A percentile compares a stretch with the other conserved stretches of the same genome.
Conservation (phyloP, 805 yeast species). For the Zygotorulaspora chibaensis region DNA sequence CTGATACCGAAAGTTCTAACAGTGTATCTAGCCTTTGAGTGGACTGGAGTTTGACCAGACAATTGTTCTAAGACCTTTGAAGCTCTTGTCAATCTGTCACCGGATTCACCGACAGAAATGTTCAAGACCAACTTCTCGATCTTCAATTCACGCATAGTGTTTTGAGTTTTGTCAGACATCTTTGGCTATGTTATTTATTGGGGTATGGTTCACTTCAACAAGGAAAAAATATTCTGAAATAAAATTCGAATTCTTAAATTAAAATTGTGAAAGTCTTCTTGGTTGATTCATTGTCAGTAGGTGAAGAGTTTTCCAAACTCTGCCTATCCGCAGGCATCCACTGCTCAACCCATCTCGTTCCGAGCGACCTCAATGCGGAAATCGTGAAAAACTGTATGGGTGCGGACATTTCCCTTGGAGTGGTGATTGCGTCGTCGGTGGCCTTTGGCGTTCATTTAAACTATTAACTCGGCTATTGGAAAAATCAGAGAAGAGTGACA, state of each 20-base stretch:
- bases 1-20: constrained; percentile 99
- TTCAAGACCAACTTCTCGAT: constrained; percentile 99
- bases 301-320: constrained; percentile 2
- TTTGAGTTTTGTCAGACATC: constrained; percentile 62
- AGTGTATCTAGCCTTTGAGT: constrained; percentile 99
- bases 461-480: too few relatives aligned
- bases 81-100: constrained; percentile 99
- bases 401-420: background rate
- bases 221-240: background rate
- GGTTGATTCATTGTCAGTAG: background rate
- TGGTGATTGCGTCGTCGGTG: background rate
- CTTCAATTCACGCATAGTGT: constrained; percentile 98
- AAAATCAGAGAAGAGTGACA: background rate
- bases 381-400: constrained; percentile 1
- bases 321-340: background rate
- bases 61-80: constrained; percentile 99
- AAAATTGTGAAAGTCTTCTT: too few relatives aligned
- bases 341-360: background rate
- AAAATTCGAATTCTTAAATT: background rate
- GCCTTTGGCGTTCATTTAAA: too few relatives aligned
- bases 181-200: constrained; percentile 22
- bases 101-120: constrained; percentile 99
- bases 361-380: background rate
- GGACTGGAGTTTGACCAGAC: constrained; percentile 99
- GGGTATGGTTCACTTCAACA: constrained; percentile 1